These are phyloP conservation scores for Pancytospora philotis DNA, from an alignment of 371 early-diverging fungal species.

Conservation along the genomic window DNA sequence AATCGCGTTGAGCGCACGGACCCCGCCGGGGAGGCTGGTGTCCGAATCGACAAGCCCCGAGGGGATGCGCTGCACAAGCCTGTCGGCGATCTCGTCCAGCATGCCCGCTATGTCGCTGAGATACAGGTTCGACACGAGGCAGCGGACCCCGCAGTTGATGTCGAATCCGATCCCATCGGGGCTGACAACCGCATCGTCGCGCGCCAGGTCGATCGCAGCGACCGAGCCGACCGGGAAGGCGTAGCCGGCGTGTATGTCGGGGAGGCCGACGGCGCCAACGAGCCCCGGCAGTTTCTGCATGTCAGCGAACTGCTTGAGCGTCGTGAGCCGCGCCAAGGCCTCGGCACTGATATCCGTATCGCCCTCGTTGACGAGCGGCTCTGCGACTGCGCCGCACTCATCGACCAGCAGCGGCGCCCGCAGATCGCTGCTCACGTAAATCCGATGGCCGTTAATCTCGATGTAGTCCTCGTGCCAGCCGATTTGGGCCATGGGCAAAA, in stretches of 20 bases:
- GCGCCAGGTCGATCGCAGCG: slow-evolving; percentile 39
- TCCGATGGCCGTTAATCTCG: background rate
- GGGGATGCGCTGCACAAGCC: slow-evolving; percentile 25
- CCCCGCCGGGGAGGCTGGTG: background rate
- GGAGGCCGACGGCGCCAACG: slow-evolving; percentile 44
- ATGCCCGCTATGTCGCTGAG: slow-evolving; percentile 6
- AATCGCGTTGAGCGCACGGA: slow-evolving; percentile 26
- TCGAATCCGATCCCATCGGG: slow-evolving; percentile 59
- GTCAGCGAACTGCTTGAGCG: slow-evolving; percentile 35
- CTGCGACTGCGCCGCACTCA: background rate
- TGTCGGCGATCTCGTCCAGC: slow-evolving; percentile 10
- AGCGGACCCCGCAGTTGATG: slow-evolving; percentile 60
- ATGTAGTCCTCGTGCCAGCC: background rate
- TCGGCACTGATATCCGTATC: background rate
- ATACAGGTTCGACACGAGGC: slow-evolving; percentile 38
- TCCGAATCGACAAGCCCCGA: slow-evolving; percentile 26
- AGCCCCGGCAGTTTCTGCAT: slow-evolving; percentile 32
- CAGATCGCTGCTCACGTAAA: slow-evolving; percentile 29
- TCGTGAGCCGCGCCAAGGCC: background rate
- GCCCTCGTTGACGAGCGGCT: no score
- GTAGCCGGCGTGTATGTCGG: slow-evolving; percentile 59
- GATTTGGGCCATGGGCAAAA: no score
- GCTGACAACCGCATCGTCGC: slow-evolving; percentile 29
- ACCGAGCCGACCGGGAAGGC: slow-evolving; percentile 58
- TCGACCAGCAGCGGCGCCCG: slow-evolving; percentile 11